Evolutionary conservation across 1,139 yeast species (phyloP).

Genomic region (Kurtzmaniella quercitrusa): DNA sequence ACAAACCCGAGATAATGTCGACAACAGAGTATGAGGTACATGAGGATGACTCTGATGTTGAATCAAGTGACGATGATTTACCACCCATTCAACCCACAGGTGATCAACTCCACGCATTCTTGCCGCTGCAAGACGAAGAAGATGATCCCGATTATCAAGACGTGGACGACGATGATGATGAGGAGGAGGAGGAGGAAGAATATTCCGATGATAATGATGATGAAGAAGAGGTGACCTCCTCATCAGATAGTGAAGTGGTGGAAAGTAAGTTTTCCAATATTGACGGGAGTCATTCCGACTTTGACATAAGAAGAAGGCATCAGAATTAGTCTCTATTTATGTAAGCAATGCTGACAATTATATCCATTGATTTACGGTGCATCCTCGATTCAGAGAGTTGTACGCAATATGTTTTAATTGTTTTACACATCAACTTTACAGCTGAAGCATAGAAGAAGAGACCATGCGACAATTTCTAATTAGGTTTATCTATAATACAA

Average conservation of each 20-base stretch:
- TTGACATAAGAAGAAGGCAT: not conserved
- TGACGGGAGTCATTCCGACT: not conserved
- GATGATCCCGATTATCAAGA: conserved; percentile 8
- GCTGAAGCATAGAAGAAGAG: too few species aligned
- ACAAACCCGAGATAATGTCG: conserved; percentile 11
- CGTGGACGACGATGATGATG: conserved; percentile 13
- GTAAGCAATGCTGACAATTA: too few species aligned
- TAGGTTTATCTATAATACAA: too few species aligned
- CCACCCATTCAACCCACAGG: not conserved
- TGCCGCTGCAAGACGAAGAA: conserved; percentile 4
- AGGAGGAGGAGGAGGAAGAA: conserved; percentile 10
- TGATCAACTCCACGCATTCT: not conserved
- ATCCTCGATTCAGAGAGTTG: too few species aligned
- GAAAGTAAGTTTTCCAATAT: not conserved
- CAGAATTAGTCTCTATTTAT: not conserved
- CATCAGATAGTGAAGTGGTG: not conserved
- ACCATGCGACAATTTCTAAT: too few species aligned
- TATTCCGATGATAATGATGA: conserved; percentile 9
- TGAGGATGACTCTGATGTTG: conserved; percentile 15
- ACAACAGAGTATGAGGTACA: conserved; percentile 11
- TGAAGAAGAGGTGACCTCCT: conserved; percentile 1
- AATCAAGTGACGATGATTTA: conserved; percentile 15
- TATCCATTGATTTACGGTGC: too few species aligned
- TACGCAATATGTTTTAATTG: too few species aligned
- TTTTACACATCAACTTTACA: too few species aligned